Base-by-base conservation (phyloP, 352 stramenopile genomes). In the Phytophthora agathidicida region DNA sequence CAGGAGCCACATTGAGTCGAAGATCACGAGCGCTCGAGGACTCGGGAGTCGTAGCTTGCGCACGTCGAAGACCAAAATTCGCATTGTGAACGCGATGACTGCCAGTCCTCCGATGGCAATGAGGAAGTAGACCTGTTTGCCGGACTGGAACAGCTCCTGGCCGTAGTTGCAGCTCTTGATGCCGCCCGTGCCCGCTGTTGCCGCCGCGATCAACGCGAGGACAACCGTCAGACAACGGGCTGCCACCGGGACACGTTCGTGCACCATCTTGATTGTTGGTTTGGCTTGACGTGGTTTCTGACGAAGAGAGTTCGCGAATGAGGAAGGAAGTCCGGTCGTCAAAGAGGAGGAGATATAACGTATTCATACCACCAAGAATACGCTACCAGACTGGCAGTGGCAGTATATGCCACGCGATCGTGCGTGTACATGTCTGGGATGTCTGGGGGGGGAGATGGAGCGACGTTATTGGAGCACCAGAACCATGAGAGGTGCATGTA, bases 51-150 rank as follows among this genome's bases (percentile, higher is more conserved):
- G 75, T 14, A 73, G 65, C 32, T 73, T 73, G 60, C 83, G 83
- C 43, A 86, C 68, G 47, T 88, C 76, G 43, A 88, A 87, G n/a
- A 67, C 38, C 3, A 80, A 13, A 14, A 88, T 50, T 7, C 76
- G 73, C n/a, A 75, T 7, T 5, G 60, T 53, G 50, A 79, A 66
- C 6, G 46, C 28, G 6, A 87, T 31, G 26, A 70, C 48, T 7
- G 83, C 65, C 20, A 87, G 38, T 2, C 80, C 52, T 7, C 60
- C 70, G 16, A 82, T 56, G 10, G 63, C 47, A 9, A 88, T 64
- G 32, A 90, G 51, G 46, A 88, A 88, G 61, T 87, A 83, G 30
- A 88, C 60, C 23, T 87, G 77, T 7, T 65, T 62, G 32, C 69
- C 46, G 20, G 77, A 90, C 49, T 66, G 71, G 67, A 83, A 88